Percentiles rank a stretch among this genome's conserved stretches.
These are phyloP conservation scores for Oryza glumipatula DNA, from an alignment of 176 grass and related monocot genomes.

Conservation along the genomic window DNA sequence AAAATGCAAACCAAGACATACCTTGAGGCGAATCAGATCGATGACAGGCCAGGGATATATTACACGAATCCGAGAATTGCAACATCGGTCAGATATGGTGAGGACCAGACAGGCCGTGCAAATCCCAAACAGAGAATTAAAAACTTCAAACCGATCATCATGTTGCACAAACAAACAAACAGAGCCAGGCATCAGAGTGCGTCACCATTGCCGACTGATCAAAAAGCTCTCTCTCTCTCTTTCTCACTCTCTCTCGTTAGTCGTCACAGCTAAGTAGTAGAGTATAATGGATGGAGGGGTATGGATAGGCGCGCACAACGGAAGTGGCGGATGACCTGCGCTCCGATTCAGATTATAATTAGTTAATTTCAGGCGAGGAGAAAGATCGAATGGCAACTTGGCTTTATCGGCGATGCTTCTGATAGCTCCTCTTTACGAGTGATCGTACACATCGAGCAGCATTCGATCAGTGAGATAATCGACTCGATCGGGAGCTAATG, in stretches of 20 bases:
- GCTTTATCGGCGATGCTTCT: not conserved
- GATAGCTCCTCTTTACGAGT: not conserved
- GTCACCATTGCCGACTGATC: slow-evolving; percentile 1
- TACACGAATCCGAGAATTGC: not conserved
- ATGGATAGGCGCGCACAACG: slow-evolving; percentile 38
- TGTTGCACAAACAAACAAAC: slow-evolving; percentile 3
- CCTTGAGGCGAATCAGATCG: not conserved
- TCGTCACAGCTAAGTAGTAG: not conserved
- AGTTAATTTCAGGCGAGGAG: slow-evolving; percentile 9
- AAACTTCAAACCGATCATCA: not conserved
- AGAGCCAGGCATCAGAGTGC: not conserved
- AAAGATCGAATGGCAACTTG: slow-evolving; percentile 41
- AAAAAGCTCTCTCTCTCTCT: not conserved
- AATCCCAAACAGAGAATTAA: not conserved
- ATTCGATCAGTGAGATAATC: not conserved
- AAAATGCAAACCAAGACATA: not conserved
- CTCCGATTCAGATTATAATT: slow-evolving; percentile 22
- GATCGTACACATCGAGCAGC: not conserved
- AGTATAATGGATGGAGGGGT: not conserved
- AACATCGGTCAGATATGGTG: not conserved
- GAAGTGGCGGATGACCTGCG: slow-evolving; percentile 39
- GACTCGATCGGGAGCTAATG: not conserved
- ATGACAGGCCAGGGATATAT: not conserved
- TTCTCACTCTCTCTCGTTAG: not conserved
- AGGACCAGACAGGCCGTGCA: not conserved